phyloP scores from a whole-genome alignment of 2,329 filamentous ascomycete genomes.

The Penicillium sp. region DNA sequence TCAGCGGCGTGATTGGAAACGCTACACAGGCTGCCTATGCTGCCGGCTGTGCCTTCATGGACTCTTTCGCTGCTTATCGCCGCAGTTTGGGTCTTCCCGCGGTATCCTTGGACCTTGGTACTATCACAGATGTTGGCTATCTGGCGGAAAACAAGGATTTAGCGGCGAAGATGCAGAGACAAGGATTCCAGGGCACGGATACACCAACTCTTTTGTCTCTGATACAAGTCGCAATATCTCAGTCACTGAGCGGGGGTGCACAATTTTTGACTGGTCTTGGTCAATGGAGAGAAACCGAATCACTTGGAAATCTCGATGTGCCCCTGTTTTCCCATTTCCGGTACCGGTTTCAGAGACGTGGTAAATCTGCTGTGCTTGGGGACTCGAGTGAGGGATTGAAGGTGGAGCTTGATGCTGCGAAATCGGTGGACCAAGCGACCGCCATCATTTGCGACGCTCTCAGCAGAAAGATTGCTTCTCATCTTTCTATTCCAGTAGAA shows the following conservation, averaged over 20 bases:
- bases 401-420: conserved; percentile 7
- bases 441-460: conserved; percentile 16
- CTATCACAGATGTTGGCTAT: conserved; percentile 30
- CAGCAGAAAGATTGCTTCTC: conserved; percentile 18
- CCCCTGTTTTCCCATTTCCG: conserved; percentile 28
- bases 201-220: conserved; percentile 18
- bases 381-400: conserved; percentile 10
- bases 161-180: conserved; percentile 21
- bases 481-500: conserved; percentile 21
- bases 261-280: conserved; percentile 29
- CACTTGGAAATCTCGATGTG: conserved; percentile 24
- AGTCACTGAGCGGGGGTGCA: background rate
- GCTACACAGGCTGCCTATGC: conserved; percentile 46
- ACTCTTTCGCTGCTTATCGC: conserved; percentile 33
- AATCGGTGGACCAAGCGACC: conserved; percentile 21
- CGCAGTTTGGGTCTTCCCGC: conserved; percentile 24
- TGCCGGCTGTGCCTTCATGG: conserved; percentile 39
- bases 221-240: conserved; percentile 20
- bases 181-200: conserved; percentile 26
- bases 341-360: background rate
- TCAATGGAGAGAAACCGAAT: conserved; percentile 20
- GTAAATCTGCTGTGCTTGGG: background rate
- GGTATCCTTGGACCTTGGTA: conserved; percentile 31
- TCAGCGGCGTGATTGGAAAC: conserved; percentile 47
- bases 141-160: conserved; percentile 21